Evolutionary conservation across 495 filamentous ascomycete species (phyloP).

Genomic region (Penicillium goetzii): DNA sequence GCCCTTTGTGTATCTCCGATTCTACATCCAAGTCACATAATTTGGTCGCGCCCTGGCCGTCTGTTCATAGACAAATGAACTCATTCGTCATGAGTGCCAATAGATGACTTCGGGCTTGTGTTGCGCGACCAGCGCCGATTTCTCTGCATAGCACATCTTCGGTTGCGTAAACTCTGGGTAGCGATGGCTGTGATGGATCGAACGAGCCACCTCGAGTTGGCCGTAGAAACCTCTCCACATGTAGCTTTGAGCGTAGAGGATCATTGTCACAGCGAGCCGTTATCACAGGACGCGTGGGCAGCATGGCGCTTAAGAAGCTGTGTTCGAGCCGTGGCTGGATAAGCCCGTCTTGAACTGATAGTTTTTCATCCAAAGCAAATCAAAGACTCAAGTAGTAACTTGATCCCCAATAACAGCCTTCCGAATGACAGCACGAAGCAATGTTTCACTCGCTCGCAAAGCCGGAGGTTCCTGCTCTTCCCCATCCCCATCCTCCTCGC

Average conservation of each 20-base stretch:
- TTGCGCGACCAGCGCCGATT: neutral
- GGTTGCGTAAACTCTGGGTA: neutral
- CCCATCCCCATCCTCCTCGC: slow-evolving; percentile 10
- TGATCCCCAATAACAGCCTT: slow-evolving; percentile 33
- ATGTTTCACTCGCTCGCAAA: slow-evolving; percentile 32
- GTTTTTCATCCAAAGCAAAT: neutral
- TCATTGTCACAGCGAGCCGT: neutral
- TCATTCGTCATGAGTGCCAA: neutral
- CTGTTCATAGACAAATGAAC: neutral
- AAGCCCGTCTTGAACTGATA: neutral
- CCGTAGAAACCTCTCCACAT: neutral
- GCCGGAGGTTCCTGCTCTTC: slow-evolving; percentile 10
- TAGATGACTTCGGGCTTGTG: neutral
- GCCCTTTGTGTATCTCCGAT: neutral
- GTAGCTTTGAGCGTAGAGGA: neutral
- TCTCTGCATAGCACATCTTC: neutral
- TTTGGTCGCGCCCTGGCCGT: neutral
- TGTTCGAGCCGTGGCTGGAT: too few species aligned
- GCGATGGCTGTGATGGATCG: neutral
- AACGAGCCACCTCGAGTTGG: neutral
- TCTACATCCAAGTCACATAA: neutral
- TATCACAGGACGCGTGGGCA: neutral
- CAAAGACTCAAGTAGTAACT: slow-evolving; percentile 25
- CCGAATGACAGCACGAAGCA: slow-evolving; percentile 37
- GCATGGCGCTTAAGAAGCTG: neutral